Evolutionary conservation across 768 basidiomycete genomes (phyloP).

Genomic region (Rubroboletus pulcherrimus): DNA sequence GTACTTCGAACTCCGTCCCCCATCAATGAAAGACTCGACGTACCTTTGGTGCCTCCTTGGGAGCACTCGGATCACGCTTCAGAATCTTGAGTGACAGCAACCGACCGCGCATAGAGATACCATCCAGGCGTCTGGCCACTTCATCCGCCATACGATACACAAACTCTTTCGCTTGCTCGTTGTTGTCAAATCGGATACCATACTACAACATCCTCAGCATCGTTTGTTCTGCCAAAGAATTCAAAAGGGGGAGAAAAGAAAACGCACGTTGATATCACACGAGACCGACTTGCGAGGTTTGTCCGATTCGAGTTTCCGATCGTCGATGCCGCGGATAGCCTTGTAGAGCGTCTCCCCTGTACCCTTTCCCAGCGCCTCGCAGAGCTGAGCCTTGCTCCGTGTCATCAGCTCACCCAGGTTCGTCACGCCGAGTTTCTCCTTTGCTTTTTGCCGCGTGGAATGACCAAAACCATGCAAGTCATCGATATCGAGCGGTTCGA

Average conservation of each 20-base stretch:
- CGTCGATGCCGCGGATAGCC: conserved; percentile 80
- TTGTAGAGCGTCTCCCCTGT: conserved; percentile 86
- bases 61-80: conserved; percentile 81
- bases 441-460: conserved; percentile 71
- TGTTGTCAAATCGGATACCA: conserved; percentile 87
- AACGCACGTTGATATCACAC: conserved; percentile 88
- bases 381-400: conserved; percentile 61
- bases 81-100: conserved; percentile 84
- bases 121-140: conserved; percentile 67
- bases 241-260: not conserved
- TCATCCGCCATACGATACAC: conserved; percentile 74
- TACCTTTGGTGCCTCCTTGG: conserved; percentile 89
- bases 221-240: not conserved
- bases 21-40: conserved; percentile 6
- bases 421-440: conserved; percentile 71
- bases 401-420: conserved; percentile 64
- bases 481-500: conserved; percentile 69
- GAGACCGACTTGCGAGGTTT: conserved; percentile 89
- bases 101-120: conserved; percentile 64
- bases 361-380: conserved; percentile 70
- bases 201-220: conserved; percentile 51
- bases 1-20: not conserved
- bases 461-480: conserved; percentile 87
- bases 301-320: conserved; percentile 73
- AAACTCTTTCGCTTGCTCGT: conserved; percentile 78